Base-by-base conservation (phyloP, 164 flowering plant species). In the Vitis rotundifolia region DNA sequence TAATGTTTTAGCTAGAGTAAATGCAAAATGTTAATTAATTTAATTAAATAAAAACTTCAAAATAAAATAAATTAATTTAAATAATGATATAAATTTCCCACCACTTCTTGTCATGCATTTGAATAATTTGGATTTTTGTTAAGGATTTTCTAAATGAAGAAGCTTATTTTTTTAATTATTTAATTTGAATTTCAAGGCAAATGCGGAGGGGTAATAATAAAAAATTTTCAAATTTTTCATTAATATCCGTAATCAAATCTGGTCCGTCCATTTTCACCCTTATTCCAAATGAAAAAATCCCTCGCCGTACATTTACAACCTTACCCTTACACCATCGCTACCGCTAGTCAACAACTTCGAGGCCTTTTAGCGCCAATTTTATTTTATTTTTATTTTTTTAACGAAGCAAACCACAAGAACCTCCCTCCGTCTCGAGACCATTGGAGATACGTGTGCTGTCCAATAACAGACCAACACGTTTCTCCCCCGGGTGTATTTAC, bases 351-450 rank as follows among this genome's bases (percentile, higher is more conserved):
- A 59, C 61, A 26, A 26, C 31, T 26, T 59, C 11, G 37, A 2
- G 14, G 28, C 49, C 59, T 22, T 66, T 72, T 66, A 66, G 70
- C 70, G 75, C 75, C 75, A 72, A 64, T 14, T 61, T 47, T 71
- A 15, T 37, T 71, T 71, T 70, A 63, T 59, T 58, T 71, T 57
- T 37, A 37, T 37, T 37, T 69, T 51, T 63, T 62, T 64, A 3
- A 71, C 62, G 29, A 64, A 54, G 64, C 64, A 0, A 37, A 5
- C 44, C 44, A 3, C 44, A 3, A 37, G 6, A 6, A 37, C 44
- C 7, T 37, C 44, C 44, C 44, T 3, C 44, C 44, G 7, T 37
- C 5, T 37, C 44, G 6, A 37, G 44, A 37, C 44, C 44, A 37
- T 37, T 37, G 44, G 44, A 37, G 44, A 37, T 37, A 3, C 44